phyloP scores from a whole-genome alignment of 2,329 filamentous ascomycete species.

The Hirsutella minnesotensis region DNA sequence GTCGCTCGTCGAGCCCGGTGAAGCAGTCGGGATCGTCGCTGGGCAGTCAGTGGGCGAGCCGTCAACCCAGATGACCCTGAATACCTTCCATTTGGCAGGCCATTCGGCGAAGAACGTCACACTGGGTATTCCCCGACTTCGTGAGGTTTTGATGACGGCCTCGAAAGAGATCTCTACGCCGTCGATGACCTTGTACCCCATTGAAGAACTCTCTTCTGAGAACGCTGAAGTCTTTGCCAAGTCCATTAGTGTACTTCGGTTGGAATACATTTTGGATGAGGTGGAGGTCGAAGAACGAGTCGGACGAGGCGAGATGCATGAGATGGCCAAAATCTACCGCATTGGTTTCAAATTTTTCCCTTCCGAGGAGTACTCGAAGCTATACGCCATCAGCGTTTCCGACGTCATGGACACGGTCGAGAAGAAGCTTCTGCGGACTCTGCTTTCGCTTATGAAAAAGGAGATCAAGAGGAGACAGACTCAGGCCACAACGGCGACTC shows the following conservation, averaged over 20 bases:
- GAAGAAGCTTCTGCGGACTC: constrained; percentile 59
- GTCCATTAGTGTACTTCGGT: constrained; percentile 73
- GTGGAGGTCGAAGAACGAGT: constrained; percentile 71
- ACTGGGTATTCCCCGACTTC: constrained; percentile 88
- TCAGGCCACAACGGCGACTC: constrained; percentile 56
- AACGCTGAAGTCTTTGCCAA: constrained; percentile 78
- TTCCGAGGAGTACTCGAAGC: constrained; percentile 66
- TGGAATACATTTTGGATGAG: constrained; percentile 74
- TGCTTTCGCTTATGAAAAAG: constrained; percentile 58
- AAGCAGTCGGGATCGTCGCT: constrained; percentile 93
- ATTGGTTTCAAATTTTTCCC: constrained; percentile 78
- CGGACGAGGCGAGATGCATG: constrained; percentile 55
- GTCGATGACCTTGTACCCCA: constrained; percentile 73
- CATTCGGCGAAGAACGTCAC: constrained; percentile 98
- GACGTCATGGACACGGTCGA: constrained; percentile 78
- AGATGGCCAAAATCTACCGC: constrained; percentile 73
- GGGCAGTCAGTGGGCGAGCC: constrained; percentile 95
- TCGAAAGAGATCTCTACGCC: constrained; percentile 82
- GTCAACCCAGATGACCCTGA: constrained; percentile 97
- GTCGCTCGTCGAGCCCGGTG: constrained; percentile 85
- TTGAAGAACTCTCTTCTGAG: constrained; percentile 55
- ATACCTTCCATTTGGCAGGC: constrained; percentile 98
- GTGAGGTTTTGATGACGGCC: constrained; percentile 98
- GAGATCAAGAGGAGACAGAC: constrained; percentile 75
- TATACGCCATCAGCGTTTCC: constrained; percentile 68